A percentile compares a stretch with the other conserved stretches of the same genome.
Evolutionary conservation across 2,329 filamentous ascomycete genomes (phyloP).

Genomic region (Neofusicoccum kwambonambiense): DNA sequence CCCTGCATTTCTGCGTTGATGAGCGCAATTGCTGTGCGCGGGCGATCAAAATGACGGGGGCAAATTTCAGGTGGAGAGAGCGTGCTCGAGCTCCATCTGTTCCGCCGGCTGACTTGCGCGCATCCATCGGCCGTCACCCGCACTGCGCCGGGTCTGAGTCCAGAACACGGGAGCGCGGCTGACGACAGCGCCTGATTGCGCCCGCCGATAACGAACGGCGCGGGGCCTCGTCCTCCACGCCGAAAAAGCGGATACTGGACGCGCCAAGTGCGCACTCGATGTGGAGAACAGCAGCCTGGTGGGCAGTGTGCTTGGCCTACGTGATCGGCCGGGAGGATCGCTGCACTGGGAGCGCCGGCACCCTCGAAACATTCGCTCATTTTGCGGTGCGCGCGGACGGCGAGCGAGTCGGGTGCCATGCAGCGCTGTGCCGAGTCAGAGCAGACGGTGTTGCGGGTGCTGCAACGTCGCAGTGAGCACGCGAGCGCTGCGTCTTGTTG

Average conservation of each 20-base stretch:
- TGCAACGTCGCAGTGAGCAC: not conserved
- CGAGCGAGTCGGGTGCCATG: not conserved
- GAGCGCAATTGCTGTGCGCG: not conserved
- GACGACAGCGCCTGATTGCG: not conserved
- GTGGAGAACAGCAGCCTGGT: not conserved
- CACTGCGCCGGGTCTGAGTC: not conserved
- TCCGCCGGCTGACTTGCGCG: not conserved
- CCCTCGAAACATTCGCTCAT: not conserved
- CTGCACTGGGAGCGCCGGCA: not conserved
- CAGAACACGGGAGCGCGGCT: conserved; percentile 3
- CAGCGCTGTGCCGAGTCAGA: not conserved
- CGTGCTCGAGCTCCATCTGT: not conserved
- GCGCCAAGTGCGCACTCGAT: not conserved
- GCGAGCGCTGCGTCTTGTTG: not conserved
- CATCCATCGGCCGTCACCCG: not conserved
- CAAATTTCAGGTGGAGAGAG: not conserved
- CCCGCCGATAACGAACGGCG: not conserved
- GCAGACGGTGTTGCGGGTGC: not conserved
- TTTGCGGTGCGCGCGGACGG: not conserved
- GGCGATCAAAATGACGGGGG: conserved; percentile 10
- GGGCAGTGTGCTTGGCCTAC: conserved; percentile 3
- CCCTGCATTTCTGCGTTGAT: not conserved
- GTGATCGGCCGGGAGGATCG: conserved; percentile 11
- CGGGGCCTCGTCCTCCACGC: not conserved
- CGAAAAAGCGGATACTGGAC: conserved; percentile 8